Evolutionary conservation across 2,329 filamentous ascomycete species (phyloP).

Genomic region (Fusarium protoensiforme): DNA sequence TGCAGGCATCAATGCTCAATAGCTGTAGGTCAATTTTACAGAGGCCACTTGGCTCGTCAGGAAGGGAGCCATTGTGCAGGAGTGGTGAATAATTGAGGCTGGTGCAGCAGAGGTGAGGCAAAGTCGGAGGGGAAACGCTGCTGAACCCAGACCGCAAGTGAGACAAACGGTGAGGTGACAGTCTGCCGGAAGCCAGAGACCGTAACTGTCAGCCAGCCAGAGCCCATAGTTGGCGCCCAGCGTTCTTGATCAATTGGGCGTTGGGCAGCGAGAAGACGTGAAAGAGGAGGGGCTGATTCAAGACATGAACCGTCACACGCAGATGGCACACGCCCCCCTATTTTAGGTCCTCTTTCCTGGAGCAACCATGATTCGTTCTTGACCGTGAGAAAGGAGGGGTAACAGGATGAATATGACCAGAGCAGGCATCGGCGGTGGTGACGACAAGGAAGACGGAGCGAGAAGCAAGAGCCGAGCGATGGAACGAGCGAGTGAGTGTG

Average conservation of each 20-base stretch:
- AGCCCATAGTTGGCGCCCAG: slow-evolving; percentile 20
- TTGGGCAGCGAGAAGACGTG: slow-evolving; percentile 33
- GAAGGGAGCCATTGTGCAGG: not conserved
- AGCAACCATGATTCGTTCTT: slow-evolving; percentile 20
- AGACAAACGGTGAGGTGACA: slow-evolving; percentile 17
- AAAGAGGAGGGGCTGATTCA: slow-evolving; percentile 36
- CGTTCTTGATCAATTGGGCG: slow-evolving; percentile 35
- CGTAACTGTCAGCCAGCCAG: slow-evolving; percentile 2
- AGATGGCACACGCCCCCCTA: slow-evolving; percentile 34
- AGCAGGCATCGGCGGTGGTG: not conserved
- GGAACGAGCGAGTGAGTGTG: not conserved
- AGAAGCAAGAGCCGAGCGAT: slow-evolving; percentile 11
- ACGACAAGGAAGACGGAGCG: not conserved
- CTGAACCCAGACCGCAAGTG: slow-evolving; percentile 19
- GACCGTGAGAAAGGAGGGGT: slow-evolving; percentile 9
- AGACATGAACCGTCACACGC: slow-evolving; percentile 41
- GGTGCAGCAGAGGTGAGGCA: slow-evolving; percentile 8
- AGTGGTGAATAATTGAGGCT: not conserved
- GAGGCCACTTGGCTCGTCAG: slow-evolving; percentile 2
- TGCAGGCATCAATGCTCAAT: slow-evolving; percentile 2
- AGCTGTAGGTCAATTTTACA: slow-evolving; percentile 1
- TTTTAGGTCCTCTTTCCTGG: slow-evolving; percentile 17
- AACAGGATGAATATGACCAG: slow-evolving; percentile 15
- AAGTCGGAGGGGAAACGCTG: not conserved
- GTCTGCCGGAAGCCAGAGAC: slow-evolving; percentile 2